Evolutionary conservation across 1,284 basidiomycete genomes (phyloP).

Genomic region (Cryptococcus sp.): DNA sequence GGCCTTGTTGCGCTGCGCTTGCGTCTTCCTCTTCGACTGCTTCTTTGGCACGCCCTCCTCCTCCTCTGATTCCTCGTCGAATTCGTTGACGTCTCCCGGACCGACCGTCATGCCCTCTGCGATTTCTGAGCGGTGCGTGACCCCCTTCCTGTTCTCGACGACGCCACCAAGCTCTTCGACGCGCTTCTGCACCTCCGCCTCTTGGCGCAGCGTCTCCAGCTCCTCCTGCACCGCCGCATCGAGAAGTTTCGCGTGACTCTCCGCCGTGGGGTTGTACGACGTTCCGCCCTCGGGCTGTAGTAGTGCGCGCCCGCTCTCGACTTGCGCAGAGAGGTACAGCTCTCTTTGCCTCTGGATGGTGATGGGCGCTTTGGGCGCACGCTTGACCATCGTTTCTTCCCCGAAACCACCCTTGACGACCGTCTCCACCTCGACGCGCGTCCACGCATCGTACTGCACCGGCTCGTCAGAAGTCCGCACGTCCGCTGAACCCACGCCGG

Average conservation of each 20-base stretch:
- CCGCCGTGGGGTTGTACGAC: slow-evolving; percentile 88
- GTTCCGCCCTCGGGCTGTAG: slow-evolving; percentile 77
- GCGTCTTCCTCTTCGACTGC: slow-evolving; percentile 67
- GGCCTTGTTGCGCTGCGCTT: slow-evolving; percentile 52
- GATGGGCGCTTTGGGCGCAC: slow-evolving; percentile 41
- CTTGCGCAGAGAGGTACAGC: slow-evolving; percentile 22
- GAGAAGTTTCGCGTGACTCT: slow-evolving; percentile 75
- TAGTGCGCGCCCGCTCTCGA: slow-evolving; percentile 59
- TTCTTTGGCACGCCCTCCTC: slow-evolving; percentile 52
- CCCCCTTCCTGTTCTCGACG: slow-evolving; percentile 57
- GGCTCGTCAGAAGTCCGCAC: slow-evolving; percentile 68
- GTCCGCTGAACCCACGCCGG: slow-evolving; percentile 30
- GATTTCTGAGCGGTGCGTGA: slow-evolving; percentile 38
- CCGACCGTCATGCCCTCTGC: slow-evolving; percentile 67
- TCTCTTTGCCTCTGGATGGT: slow-evolving; percentile 40
- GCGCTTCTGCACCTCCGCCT: slow-evolving; percentile 59
- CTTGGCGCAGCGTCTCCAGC: slow-evolving; percentile 62
- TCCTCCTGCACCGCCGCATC: slow-evolving; percentile 70
- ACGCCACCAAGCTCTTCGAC: slow-evolving; percentile 60
- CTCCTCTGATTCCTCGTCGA: slow-evolving; percentile 54
- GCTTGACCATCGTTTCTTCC: slow-evolving; percentile 39
- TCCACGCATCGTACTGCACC: slow-evolving; percentile 7
- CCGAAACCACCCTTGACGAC: slow-evolving; percentile 36
- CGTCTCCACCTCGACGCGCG: slow-evolving; percentile 11
- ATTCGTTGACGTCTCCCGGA: slow-evolving; percentile 52